phyloP scores from a whole-genome alignment of 2,329 filamentous ascomycete genomes.

The Ascochyta viciae-villosae region DNA sequence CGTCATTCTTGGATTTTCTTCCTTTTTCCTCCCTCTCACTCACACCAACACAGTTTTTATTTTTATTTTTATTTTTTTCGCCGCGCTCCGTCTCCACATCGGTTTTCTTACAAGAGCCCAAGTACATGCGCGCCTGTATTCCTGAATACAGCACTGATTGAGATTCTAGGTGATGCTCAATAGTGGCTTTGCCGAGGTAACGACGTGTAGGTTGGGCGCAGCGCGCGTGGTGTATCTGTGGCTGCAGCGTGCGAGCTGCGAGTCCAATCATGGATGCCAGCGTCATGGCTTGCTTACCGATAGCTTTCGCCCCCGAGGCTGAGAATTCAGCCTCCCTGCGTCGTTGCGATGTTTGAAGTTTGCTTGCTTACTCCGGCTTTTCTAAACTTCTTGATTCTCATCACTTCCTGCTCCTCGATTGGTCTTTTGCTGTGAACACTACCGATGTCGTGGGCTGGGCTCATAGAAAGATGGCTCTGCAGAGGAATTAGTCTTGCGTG shows the following conservation, averaged over 20 bases:
- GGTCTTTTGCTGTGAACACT: neutral
- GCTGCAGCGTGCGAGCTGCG: neutral
- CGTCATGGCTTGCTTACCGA: too few relatives aligned
- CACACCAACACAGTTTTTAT: too few relatives aligned
- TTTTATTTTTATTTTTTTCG: too few relatives aligned
- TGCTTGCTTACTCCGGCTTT: neutral
- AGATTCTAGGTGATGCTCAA: too few relatives aligned
- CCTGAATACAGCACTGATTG: too few relatives aligned
- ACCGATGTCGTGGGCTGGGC: slow-evolving; percentile 19
- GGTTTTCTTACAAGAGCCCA: too few relatives aligned
- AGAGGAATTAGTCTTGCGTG: slow-evolving; percentile 13
- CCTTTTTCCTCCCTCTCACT: too few relatives aligned
- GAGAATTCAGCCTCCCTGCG: neutral
- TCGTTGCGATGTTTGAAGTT: neutral
- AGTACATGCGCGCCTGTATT: too few relatives aligned
- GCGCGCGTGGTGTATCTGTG: neutral
- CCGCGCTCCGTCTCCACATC: too few relatives aligned
- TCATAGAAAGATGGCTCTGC: slow-evolving; percentile 20
- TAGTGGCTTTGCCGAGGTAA: too few relatives aligned
- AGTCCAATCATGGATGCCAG: neutral
- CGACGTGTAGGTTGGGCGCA: too few relatives aligned
- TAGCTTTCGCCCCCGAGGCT: neutral
- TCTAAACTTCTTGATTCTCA: neutral
- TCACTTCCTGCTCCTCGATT: neutral
- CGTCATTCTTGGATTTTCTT: too few relatives aligned